phyloP scores from a whole-genome alignment of 495 filamentous ascomycete species.

The Lepidopterella palustris region DNA sequence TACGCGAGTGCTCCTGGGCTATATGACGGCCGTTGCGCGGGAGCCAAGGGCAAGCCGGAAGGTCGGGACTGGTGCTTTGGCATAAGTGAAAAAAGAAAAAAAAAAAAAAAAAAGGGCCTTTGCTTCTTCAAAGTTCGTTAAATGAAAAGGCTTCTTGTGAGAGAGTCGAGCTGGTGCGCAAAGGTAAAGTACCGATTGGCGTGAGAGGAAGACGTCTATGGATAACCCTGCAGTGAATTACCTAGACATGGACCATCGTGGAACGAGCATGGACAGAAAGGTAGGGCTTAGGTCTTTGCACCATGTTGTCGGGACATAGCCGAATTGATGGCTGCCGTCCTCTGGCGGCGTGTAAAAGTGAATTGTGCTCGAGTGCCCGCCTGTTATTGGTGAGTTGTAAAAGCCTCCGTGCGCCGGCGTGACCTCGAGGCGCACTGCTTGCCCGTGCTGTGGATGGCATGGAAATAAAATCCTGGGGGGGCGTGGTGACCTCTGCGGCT shows the following conservation, averaged over 20 bases:
- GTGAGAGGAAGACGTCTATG: too few relatives aligned
- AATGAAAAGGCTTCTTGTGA: background rate
- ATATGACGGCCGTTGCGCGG: background rate
- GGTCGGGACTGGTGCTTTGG: background rate
- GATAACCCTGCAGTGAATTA: background rate
- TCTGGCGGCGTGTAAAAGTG: background rate
- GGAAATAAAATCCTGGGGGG: background rate
- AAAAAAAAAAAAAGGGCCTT: background rate
- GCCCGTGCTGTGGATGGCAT: background rate
- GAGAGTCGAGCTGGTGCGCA: background rate
- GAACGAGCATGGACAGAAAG: background rate
- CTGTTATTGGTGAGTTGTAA: background rate
- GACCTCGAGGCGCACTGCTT: background rate
- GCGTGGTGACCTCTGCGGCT: background rate
- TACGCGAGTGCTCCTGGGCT: background rate
- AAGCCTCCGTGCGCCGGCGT: background rate
- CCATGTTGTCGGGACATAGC: background rate
- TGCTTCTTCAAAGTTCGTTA: background rate
- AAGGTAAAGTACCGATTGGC: slow-evolving; percentile 1
- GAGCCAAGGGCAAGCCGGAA: background rate
- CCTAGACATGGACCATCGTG: background rate
- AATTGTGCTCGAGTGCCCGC: background rate
- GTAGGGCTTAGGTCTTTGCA: background rate
- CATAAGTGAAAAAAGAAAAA: background rate
- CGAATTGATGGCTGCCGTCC: background rate